A percentile compares a stretch with the other conserved stretches of the same genome.
Conservation (phyloP, 208 protist species). For the Leishmania aethiopica region DNA sequence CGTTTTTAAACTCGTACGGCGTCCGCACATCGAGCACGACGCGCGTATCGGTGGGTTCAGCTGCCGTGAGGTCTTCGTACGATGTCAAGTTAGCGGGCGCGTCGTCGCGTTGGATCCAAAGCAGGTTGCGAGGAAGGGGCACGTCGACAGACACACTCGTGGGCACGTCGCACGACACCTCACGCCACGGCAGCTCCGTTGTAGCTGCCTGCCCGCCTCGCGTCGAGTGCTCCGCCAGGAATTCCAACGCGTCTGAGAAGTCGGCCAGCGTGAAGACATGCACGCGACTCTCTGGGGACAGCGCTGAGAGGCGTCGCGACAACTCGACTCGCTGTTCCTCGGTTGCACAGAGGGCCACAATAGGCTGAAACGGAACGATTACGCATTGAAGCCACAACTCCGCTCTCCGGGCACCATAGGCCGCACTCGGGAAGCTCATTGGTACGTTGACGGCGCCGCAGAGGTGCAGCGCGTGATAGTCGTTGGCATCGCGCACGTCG, state of each 20-base stretch:
- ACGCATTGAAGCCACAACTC: slow-evolving; percentile 85
- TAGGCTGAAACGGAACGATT: slow-evolving; percentile 57
- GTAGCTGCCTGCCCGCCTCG: not conserved
- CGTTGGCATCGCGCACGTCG: slow-evolving; percentile 52
- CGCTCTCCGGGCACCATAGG: slow-evolving; percentile 69
- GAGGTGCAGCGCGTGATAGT: slow-evolving; percentile 63
- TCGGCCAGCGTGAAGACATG: slow-evolving; percentile 47
- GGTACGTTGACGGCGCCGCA: slow-evolving; percentile 63
- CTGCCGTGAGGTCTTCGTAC: slow-evolving; percentile 14
- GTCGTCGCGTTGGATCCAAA: slow-evolving; percentile 15
- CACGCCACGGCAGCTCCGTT: slow-evolving; percentile 9
- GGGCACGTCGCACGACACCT: slow-evolving; percentile 8
- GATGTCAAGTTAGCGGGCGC: slow-evolving; percentile 13
- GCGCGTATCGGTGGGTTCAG: slow-evolving; percentile 18
- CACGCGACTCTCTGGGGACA: slow-evolving; percentile 37
- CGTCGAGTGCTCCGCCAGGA: not conserved
- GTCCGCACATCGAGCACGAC: slow-evolving; percentile 79
- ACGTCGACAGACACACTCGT: not conserved
- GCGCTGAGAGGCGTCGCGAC: slow-evolving; percentile 33
- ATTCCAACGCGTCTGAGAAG: slow-evolving; percentile 11
- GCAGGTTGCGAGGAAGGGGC: slow-evolving; percentile 9
- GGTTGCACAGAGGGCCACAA: slow-evolving; percentile 49
- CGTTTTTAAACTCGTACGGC: slow-evolving; percentile 83
- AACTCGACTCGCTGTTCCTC: slow-evolving; percentile 31
- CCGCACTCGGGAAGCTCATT: slow-evolving; percentile 74